phyloP scores from a whole-genome alignment of 176 grass and related monocot species.

The Aegilops speltoides region DNA sequence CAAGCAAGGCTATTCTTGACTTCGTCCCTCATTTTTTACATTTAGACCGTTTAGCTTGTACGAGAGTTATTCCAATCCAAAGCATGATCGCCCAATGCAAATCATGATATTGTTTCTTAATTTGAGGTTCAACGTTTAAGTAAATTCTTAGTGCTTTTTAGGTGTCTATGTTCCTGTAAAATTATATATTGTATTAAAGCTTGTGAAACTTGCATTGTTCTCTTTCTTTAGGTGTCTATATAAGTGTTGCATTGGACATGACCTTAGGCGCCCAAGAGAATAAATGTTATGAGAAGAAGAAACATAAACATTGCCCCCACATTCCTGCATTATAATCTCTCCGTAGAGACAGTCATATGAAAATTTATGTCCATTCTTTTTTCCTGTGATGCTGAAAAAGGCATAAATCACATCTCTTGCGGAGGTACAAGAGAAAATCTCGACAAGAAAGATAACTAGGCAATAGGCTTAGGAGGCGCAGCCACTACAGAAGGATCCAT shows the following conservation, averaged over 20 bases:
- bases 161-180: neutral
- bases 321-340: neutral
- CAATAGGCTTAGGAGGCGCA: too few species aligned
- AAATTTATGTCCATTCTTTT: too few species aligned
- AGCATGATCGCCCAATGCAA: neutral
- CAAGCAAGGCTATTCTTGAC: constrained; percentile 15
- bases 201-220: neutral
- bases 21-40: neutral
- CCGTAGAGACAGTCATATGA: too few species aligned
- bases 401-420: too few species aligned
- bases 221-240: neutral
- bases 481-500: too few species aligned
- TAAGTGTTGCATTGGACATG: neutral
- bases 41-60: neutral
- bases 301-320: neutral
- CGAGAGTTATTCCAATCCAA: neutral
- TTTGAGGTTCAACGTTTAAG: neutral
- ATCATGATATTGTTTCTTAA: neutral
- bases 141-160: neutral
- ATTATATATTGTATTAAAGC: neutral
- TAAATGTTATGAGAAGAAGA: neutral
- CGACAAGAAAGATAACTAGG: too few species aligned
- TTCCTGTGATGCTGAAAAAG: too few species aligned
- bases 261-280: neutral
- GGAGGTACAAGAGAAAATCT: too few species aligned